Evolutionary conservation across 345 rosid species (phyloP).

Genomic region (Lepidium didymum): DNA sequence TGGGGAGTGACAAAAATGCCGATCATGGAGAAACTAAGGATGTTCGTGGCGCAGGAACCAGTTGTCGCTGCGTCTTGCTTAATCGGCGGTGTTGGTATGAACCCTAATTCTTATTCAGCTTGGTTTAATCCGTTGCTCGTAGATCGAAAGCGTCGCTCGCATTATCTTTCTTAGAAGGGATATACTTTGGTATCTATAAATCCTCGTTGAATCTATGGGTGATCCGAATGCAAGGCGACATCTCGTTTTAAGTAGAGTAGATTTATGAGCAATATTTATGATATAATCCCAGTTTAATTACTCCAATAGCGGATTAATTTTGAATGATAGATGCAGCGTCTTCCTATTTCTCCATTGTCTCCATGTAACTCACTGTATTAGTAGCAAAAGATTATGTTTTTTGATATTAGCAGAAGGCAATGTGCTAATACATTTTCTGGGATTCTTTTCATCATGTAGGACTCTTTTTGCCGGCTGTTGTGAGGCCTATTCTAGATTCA

Average conservation of each 20-base stretch:
- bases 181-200: background rate
- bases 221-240: background rate
- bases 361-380: background rate
- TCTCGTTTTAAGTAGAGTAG: background rate
- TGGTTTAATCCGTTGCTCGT: background rate
- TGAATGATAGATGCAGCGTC: background rate
- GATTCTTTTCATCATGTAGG: constrained; percentile 32
- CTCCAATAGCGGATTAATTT: background rate
- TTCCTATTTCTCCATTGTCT: background rate
- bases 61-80: constrained; percentile 85
- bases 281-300: background rate
- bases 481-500: constrained; percentile 91
- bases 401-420: background rate
- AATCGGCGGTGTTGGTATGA: constrained; percentile 72
- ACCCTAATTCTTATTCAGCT: background rate
- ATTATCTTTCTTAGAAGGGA: background rate
- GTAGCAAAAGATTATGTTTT: background rate
- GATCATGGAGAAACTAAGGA: constrained; percentile 75
- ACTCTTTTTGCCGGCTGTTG: constrained; percentile 90
- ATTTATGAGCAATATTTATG: background rate
- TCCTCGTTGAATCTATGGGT: background rate
- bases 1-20: constrained; percentile 43
- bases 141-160: background rate
- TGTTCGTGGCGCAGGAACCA: constrained; percentile 86
- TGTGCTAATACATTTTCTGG: background rate